These are phyloP conservation scores for Nemania sp. DNA, from an alignment of 2,329 filamentous ascomycete species.

Conservation along the genomic window DNA sequence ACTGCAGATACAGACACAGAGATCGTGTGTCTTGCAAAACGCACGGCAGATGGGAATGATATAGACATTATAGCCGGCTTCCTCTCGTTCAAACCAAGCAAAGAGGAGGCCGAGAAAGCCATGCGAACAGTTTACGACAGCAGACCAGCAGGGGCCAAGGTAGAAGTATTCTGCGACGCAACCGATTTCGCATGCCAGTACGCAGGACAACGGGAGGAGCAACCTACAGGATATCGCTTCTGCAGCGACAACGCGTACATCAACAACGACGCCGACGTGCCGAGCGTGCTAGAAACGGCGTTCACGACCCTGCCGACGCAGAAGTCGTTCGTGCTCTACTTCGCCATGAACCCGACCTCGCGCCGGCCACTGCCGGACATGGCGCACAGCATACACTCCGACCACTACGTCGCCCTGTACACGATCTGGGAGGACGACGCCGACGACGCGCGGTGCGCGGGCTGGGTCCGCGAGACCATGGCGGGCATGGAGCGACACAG, in stretches of 20 bases:
- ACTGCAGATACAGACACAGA: slow-evolving; percentile 55
- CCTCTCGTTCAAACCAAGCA: slow-evolving; percentile 56
- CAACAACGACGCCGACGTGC: slow-evolving; percentile 58
- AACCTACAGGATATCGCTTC: slow-evolving; percentile 63
- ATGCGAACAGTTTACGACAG: slow-evolving; percentile 54
- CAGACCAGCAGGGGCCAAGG: slow-evolving; percentile 53
- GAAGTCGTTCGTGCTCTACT: slow-evolving; percentile 63
- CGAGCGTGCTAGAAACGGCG: slow-evolving; percentile 57
- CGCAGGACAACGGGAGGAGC: slow-evolving; percentile 57
- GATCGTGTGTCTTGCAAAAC: slow-evolving; percentile 55
- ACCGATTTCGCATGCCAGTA: slow-evolving; percentile 59
- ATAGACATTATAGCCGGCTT: slow-evolving; percentile 55
- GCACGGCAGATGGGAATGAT: slow-evolving; percentile 47
- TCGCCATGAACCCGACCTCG: slow-evolving; percentile 62
- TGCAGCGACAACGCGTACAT: slow-evolving; percentile 64
- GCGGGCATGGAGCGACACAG: slow-evolving; percentile 54
- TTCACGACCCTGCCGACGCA: slow-evolving; percentile 61
- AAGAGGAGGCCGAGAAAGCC: slow-evolving; percentile 52
- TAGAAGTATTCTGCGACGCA: slow-evolving; percentile 54
- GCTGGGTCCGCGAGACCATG: slow-evolving; percentile 60
- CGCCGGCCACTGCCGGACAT: slow-evolving; percentile 59
- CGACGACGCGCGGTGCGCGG: slow-evolving; percentile 58
- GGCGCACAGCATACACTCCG: slow-evolving; percentile 66
- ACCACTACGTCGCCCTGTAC: slow-evolving; percentile 68
- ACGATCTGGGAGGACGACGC: slow-evolving; percentile 60